Conservation (phyloP, 2,329 filamentous ascomycete genomes). For the Colletotrichum acutatum region DNA sequence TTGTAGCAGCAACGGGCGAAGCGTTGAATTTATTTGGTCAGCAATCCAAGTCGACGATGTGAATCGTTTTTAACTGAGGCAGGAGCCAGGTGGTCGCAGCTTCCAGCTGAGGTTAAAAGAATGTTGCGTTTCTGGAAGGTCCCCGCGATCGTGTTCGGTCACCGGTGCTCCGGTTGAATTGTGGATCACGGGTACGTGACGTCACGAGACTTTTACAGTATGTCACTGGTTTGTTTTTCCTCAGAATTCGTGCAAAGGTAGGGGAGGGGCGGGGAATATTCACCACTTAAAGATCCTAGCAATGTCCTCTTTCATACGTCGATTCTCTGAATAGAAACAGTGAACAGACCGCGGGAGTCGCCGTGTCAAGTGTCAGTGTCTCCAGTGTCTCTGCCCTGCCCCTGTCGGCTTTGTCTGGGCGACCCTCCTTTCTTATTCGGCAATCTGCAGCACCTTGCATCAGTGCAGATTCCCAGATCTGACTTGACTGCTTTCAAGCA, state of each 20-base stretch:
- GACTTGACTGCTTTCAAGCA: background rate
- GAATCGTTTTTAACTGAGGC: too few relatives aligned
- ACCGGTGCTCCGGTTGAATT: background rate
- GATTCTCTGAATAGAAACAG: background rate
- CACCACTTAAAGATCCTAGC: background rate
- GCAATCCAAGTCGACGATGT: background rate
- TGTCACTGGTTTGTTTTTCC: background rate
- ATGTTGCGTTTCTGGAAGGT: slow-evolving; percentile 19
- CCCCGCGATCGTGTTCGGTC: slow-evolving; percentile 14
- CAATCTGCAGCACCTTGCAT: slow-evolving; percentile 10
- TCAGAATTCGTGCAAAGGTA: background rate
- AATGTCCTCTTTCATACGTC: background rate
- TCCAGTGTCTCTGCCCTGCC: background rate
- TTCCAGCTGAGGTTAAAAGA: background rate
- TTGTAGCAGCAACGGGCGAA: background rate
- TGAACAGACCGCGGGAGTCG: background rate
- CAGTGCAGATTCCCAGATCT: background rate
- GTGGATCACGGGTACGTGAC: background rate
- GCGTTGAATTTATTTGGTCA: background rate
- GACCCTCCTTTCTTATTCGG: slow-evolving; percentile 3
- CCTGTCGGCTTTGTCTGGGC: slow-evolving; percentile 11
- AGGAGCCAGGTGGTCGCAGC: background rate
- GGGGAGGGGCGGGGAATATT: background rate
- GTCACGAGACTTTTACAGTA: background rate
- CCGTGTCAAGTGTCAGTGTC: slow-evolving; percentile 1